phyloP scores from a whole-genome alignment of 306 rosid species.

The Dryas drummondii region DNA sequence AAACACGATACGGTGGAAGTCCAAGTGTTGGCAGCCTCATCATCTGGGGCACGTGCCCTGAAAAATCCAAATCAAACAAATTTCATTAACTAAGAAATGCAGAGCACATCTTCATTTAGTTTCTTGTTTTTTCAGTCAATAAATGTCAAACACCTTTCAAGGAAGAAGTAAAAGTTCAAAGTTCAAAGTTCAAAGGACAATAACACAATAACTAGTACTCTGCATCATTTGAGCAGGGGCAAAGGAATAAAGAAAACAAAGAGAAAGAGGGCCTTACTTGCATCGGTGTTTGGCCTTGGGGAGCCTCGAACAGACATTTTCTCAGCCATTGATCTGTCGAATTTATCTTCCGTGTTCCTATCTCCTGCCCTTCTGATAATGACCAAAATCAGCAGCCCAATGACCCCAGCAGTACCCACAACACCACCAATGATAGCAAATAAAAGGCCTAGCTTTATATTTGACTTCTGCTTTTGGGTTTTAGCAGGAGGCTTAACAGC shows the following conservation, averaged over 20 bases:
- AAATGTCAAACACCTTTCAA: too few species aligned
- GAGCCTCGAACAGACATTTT: constrained; percentile 32
- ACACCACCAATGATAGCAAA: constrained; percentile 58
- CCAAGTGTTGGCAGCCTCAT: constrained; percentile 51
- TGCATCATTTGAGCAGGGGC: not conserved
- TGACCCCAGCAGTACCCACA: constrained; percentile 41
- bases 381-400: constrained; percentile 44
- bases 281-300: constrained; percentile 38
- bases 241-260: constrained; percentile 3
- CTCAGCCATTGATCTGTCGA: constrained; percentile 39
- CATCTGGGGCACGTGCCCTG: constrained; percentile 57
- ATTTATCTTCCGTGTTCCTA: constrained; percentile 25
- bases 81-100: too few species aligned
- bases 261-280: constrained; percentile 47
- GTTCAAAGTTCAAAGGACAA: not conserved
- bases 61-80: not conserved
- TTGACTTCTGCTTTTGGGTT: constrained; percentile 33
- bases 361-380: constrained; percentile 38
- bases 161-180: not conserved
- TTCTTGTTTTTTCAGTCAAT: too few species aligned
- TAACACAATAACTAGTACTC: not conserved
- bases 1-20: constrained; percentile 55
- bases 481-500: constrained; percentile 55
- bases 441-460: constrained; percentile 38
- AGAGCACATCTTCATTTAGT: too few species aligned